A percentile compares a stretch with the other conserved stretches of the same genome.
Evolutionary conservation across 2,329 filamentous ascomycete genomes (phyloP).

Genomic region (Penicillium sp.): DNA sequence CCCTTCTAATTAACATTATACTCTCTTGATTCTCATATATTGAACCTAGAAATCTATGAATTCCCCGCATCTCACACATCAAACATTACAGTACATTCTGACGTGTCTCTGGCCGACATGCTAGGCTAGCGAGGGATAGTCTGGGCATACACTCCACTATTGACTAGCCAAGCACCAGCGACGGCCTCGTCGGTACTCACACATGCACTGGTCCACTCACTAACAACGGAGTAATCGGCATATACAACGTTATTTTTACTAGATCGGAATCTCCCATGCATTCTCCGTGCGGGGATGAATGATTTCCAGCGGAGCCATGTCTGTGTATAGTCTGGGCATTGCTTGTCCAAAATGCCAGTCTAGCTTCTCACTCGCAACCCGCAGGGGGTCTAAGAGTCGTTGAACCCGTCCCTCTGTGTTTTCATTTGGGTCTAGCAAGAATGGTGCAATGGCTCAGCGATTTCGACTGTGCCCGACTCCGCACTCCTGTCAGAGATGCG

Average conservation of each 20-base stretch:
- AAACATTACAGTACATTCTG: constrained; percentile 1
- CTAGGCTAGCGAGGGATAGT: constrained; percentile 1
- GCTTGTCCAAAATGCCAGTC: constrained; percentile 14
- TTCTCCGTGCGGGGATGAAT: constrained; percentile 25
- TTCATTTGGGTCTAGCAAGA: constrained; percentile 6
- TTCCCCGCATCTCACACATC: not conserved
- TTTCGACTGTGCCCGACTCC: constrained; percentile 3
- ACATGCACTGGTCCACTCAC: constrained; percentile 16
- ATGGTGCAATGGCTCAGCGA: constrained; percentile 15
- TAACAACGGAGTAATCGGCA: not conserved
- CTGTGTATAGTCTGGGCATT: constrained; percentile 14
- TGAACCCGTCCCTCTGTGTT: constrained; percentile 8
- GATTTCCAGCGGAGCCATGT: constrained; percentile 18
- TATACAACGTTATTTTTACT: constrained; percentile 7
- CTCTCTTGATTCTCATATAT: not conserved
- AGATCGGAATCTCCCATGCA: constrained; percentile 15
- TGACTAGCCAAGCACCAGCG: constrained; percentile 22
- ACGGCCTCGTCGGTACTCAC: not conserved
- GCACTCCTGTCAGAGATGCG: not conserved
- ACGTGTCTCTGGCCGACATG: constrained; percentile 2
- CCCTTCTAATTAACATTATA: not conserved
- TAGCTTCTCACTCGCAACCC: constrained; percentile 10
- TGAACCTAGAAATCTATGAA: not conserved
- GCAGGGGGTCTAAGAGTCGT: constrained; percentile 19
- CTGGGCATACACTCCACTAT: constrained; percentile 23